Conservation (phyloP, 2,329 filamentous ascomycete genomes). For the Aspergillus flavus region DNA sequence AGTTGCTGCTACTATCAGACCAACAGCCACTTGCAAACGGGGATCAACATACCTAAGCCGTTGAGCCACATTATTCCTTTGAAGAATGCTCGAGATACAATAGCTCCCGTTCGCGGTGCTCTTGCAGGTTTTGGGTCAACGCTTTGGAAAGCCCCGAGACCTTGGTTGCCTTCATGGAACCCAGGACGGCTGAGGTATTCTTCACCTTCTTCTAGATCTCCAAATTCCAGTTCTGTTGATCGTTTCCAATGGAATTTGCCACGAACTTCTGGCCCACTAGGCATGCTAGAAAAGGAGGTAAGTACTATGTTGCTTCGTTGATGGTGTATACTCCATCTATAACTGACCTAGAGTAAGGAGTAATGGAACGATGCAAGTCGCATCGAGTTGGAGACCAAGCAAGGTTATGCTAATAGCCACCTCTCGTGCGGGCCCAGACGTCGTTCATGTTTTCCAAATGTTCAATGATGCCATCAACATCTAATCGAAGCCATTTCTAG, state of each 20-base stretch:
- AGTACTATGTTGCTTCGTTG: background rate
- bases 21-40: background rate
- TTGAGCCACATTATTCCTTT: background rate
- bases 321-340: background rate
- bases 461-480: background rate
- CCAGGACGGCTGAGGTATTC: background rate
- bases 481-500: background rate
- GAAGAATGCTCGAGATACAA: background rate
- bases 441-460: slow-evolving; percentile 1
- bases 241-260: background rate
- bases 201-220: background rate
- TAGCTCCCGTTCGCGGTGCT: background rate
- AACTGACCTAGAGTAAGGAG: slow-evolving; percentile 1
- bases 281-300: background rate
- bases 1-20: background rate
- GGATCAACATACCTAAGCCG: background rate
- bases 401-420: background rate
- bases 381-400: background rate
- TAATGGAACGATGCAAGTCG: background rate
- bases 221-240: background rate
- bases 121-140: background rate
- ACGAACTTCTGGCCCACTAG: background rate
- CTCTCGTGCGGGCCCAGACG: background rate
- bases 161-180: background rate
- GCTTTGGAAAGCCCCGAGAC: background rate